Percentiles rank a stretch among this genome's conserved stretches.
These are phyloP conservation scores for Talaromyces nanjingensis DNA, from an alignment of 495 filamentous ascomycete genomes.

Conservation along the genomic window DNA sequence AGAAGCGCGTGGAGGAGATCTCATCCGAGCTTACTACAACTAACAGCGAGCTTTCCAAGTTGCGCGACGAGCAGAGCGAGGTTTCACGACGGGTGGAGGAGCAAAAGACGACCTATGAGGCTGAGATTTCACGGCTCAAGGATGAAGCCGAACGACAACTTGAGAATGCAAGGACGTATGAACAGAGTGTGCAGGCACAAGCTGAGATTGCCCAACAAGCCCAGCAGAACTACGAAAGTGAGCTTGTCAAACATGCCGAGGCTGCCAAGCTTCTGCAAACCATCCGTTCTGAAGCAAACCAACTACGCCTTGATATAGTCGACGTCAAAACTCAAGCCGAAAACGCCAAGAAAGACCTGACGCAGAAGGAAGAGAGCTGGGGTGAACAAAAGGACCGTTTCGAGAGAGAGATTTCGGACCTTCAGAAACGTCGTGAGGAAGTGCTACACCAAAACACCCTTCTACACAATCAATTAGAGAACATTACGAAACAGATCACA, in stretches of 20 bases:
- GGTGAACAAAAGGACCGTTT: slow-evolving; percentile 69
- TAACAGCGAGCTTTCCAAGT: slow-evolving; percentile 67
- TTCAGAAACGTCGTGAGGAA: slow-evolving; percentile 72
- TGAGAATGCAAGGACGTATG: slow-evolving; percentile 69
- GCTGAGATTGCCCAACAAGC: slow-evolving; percentile 87
- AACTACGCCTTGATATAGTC: slow-evolving; percentile 68
- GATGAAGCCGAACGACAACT: slow-evolving; percentile 77
- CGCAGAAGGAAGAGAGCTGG: slow-evolving; percentile 82
- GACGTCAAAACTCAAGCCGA: slow-evolving; percentile 70
- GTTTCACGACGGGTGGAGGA: slow-evolving; percentile 65
- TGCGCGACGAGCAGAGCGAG: slow-evolving; percentile 73
- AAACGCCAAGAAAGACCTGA: slow-evolving; percentile 67
- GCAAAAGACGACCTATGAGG: slow-evolving; percentile 66
- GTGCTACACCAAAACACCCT: slow-evolving; percentile 77
- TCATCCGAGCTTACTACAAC: slow-evolving; percentile 70
- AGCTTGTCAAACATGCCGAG: slow-evolving; percentile 89
- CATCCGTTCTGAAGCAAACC: slow-evolving; percentile 70
- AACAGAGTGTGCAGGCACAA: slow-evolving; percentile 86
- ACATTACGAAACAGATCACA: slow-evolving; percentile 68
- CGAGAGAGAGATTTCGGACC: slow-evolving; percentile 73
- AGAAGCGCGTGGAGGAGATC: slow-evolving; percentile 75
- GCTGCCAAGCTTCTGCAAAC: slow-evolving; percentile 76
- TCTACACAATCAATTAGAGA: slow-evolving; percentile 82
- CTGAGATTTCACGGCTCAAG: slow-evolving; percentile 73
- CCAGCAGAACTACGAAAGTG: slow-evolving; percentile 90